Evolutionary conservation across 2,329 filamentous ascomycete species (phyloP).

Genomic region (Aspergillus quadrilineatus): DNA sequence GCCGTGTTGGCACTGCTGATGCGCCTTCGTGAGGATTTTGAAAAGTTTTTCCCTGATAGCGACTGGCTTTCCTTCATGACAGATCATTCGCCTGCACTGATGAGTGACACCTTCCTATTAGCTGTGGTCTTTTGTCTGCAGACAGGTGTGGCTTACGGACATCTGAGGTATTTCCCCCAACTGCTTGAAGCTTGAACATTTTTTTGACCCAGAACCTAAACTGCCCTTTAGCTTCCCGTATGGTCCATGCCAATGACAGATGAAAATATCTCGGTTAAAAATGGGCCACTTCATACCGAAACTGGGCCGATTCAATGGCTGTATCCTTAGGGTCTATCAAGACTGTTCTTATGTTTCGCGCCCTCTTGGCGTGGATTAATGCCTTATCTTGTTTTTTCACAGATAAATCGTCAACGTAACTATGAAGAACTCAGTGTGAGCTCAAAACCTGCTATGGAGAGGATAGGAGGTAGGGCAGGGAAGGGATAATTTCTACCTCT

Average conservation of each 20-base stretch:
- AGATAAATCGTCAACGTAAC: slow-evolving; percentile 51
- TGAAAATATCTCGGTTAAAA: not conserved
- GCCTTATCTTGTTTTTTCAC: slow-evolving; percentile 55
- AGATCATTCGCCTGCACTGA: slow-evolving; percentile 47
- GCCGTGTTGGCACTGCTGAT: slow-evolving; percentile 52
- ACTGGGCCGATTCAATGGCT: slow-evolving; percentile 52
- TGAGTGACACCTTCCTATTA: slow-evolving; percentile 5
- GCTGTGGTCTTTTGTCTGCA: not conserved
- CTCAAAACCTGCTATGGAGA: not conserved
- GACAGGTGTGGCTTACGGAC: slow-evolving; percentile 30
- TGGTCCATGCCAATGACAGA: not conserved
- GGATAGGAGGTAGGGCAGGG: not conserved
- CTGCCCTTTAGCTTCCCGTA: not conserved
- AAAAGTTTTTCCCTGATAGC: slow-evolving; percentile 54
- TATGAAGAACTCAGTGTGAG: slow-evolving; percentile 21
- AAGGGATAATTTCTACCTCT: slow-evolving; percentile 34
- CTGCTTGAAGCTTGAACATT: slow-evolving; percentile 50
- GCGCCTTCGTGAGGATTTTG: slow-evolving; percentile 51
- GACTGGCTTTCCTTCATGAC: slow-evolving; percentile 53
- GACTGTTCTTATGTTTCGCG: slow-evolving; percentile 49
- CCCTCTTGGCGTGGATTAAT: slow-evolving; percentile 49
- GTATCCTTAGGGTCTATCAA: slow-evolving; percentile 52
- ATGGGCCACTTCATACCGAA: slow-evolving; percentile 37
- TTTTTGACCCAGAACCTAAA: slow-evolving; percentile 54
- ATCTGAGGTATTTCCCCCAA: slow-evolving; percentile 38